A percentile compares a stretch with the other conserved stretches of the same genome.
phyloP scores from a whole-genome alignment of 768 basidiomycete species.

The Panellus pusillus region DNA sequence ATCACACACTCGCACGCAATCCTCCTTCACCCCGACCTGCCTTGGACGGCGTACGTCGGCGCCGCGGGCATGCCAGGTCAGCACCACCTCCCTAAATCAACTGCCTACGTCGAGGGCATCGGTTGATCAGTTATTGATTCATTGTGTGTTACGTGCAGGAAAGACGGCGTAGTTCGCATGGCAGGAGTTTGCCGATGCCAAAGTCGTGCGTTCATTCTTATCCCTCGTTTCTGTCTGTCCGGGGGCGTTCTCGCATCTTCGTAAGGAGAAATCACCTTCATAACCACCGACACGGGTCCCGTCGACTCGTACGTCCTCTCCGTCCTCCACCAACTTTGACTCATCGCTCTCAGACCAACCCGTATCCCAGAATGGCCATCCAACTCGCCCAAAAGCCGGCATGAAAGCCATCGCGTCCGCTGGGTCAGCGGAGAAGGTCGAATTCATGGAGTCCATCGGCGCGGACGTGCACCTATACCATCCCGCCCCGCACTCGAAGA shows the following conservation, averaged over 20 bases:
- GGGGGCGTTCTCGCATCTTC: not conserved
- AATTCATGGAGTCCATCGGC: slow-evolving; percentile 56
- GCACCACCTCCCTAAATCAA: slow-evolving; percentile 17
- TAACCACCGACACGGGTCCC: slow-evolving; percentile 25
- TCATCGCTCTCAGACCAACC: too few relatives aligned
- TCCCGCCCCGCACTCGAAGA: too few relatives aligned
- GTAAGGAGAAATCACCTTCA: slow-evolving; percentile 2
- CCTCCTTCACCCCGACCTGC: too few relatives aligned
- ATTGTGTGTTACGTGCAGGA: slow-evolving; percentile 19
- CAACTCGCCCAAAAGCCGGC: slow-evolving; percentile 52
- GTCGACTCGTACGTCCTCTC: slow-evolving; percentile 55
- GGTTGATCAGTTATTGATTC: too few relatives aligned
- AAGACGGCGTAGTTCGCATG: slow-evolving; percentile 27
- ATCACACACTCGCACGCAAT: too few relatives aligned
- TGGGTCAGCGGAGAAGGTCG: slow-evolving; percentile 70
- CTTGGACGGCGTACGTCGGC: slow-evolving; percentile 39
- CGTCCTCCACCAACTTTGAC: too few relatives aligned
- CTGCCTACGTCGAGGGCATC: not conserved
- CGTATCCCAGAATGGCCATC: slow-evolving; percentile 38
- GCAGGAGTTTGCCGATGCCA: slow-evolving; percentile 23
- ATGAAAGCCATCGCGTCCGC: slow-evolving; percentile 70
- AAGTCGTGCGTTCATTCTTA: slow-evolving; percentile 3
- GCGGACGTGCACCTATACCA: too few relatives aligned
- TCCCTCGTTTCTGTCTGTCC: not conserved
- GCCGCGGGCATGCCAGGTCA: slow-evolving; percentile 55